These are phyloP conservation scores for Cutaneotrichosporon spelunceum DNA, from an alignment of 1,284 basidiomycete genomes.

Conservation along the genomic window DNA sequence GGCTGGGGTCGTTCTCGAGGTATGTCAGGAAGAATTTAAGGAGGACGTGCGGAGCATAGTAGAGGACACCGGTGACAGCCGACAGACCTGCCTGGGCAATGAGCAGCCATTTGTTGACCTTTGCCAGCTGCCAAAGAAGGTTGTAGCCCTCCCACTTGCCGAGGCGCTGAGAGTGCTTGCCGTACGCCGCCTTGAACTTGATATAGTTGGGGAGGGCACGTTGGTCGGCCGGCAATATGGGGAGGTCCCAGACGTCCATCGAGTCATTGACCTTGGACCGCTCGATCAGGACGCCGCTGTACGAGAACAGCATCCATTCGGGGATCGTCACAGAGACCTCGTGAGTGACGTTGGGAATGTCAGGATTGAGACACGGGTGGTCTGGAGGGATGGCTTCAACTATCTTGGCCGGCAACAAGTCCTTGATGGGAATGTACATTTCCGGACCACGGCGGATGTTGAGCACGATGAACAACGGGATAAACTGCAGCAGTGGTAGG, in stretches of 20 bases:
- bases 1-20: slow-evolving; percentile 61
- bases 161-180: slow-evolving; percentile 33
- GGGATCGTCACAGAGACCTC: slow-evolving; percentile 58
- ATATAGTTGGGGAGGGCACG: slow-evolving; percentile 53
- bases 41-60: slow-evolving; percentile 76
- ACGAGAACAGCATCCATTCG: slow-evolving; percentile 69
- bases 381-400: slow-evolving; percentile 34
- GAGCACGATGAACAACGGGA: slow-evolving; percentile 57
- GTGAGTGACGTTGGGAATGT: slow-evolving; percentile 40
- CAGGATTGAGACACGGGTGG: slow-evolving; percentile 33
- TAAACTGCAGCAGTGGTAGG: slow-evolving; percentile 56
- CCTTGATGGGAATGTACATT: slow-evolving; percentile 65
- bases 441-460: slow-evolving; percentile 68
- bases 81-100: slow-evolving; percentile 59
- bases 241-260: slow-evolving; percentile 79
- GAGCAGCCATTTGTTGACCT: slow-evolving; percentile 47
- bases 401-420: slow-evolving; percentile 70
- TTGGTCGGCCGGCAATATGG: slow-evolving; percentile 69
- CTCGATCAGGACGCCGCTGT: slow-evolving; percentile 77
- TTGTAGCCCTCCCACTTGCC: slow-evolving; percentile 44
- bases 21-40: slow-evolving; percentile 67
- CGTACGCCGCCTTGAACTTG: slow-evolving; percentile 40
- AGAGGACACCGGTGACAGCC: slow-evolving; percentile 62
- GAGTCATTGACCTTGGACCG: slow-evolving; percentile 68
- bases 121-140: slow-evolving; percentile 46